Conservation (phyloP, 2,329 filamentous ascomycete species). For the Cladobotryum mycophilum region DNA sequence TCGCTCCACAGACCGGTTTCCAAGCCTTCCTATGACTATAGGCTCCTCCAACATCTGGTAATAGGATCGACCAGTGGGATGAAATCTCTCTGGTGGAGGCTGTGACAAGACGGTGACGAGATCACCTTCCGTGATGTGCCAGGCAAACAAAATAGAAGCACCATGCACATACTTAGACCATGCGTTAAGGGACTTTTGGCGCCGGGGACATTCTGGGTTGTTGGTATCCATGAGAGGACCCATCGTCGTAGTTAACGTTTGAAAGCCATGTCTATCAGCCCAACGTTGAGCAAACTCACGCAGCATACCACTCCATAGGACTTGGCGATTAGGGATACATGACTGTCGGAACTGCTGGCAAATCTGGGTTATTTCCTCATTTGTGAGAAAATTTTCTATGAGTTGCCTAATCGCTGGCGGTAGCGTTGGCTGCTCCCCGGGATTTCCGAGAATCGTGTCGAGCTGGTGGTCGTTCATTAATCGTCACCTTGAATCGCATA, state of each 20-base stretch:
- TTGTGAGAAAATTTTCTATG: background rate
- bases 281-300: constrained; percentile 12
- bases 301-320: constrained; percentile 17
- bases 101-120: constrained; percentile 12
- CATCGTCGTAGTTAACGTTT: constrained; percentile 15
- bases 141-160: constrained; percentile 16
- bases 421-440: background rate
- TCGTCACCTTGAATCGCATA: background rate
- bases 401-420: background rate
- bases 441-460: background rate
- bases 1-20: constrained; percentile 4
- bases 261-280: constrained; percentile 12
- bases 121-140: constrained; percentile 11
- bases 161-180: constrained; percentile 15
- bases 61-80: constrained; percentile 12
- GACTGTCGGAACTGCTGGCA: background rate
- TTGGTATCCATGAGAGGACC: constrained; percentile 11
- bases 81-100: constrained; percentile 13
- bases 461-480: background rate
- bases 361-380: background rate
- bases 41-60: constrained; percentile 15
- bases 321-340: constrained; percentile 9
- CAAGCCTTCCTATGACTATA: constrained; percentile 12
- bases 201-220: background rate
- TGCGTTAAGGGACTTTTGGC: background rate